These are phyloP conservation scores for Halophytophthora batemanensis DNA, from an alignment of 352 stramenopile genomes.

Conservation along the genomic window DNA sequence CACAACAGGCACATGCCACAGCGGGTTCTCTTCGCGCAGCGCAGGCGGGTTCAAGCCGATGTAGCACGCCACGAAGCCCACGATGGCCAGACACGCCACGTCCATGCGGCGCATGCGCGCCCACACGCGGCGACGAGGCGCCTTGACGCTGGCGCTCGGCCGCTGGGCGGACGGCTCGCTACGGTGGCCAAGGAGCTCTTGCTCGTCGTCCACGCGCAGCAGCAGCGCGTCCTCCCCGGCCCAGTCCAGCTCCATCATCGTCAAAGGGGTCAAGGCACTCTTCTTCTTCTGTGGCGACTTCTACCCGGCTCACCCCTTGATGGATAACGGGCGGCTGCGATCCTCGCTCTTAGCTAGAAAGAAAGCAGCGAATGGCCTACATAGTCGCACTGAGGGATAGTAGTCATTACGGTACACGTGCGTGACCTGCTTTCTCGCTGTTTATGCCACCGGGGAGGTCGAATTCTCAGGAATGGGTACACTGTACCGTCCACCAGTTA, in stretches of 20 bases:
- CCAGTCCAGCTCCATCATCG: constrained; percentile 1
- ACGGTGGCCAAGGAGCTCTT: background rate
- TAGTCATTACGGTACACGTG: no score
- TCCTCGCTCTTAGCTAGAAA: no score
- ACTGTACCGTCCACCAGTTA: no score
- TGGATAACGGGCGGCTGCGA: no score
- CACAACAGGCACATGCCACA: constrained; percentile 31
- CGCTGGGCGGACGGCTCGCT: background rate
- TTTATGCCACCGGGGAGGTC: no score
- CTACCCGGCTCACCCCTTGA: no score
- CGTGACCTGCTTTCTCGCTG: no score
- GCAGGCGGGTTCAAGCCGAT: constrained; percentile 39
- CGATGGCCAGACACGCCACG: constrained; percentile 38
- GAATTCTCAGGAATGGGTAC: no score
- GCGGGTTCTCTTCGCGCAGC: constrained; percentile 38
- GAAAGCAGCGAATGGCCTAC: no score
- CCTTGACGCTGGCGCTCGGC: background rate
- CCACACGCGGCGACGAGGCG: background rate
- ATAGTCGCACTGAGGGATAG: no score
- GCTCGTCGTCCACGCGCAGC: constrained; percentile 16
- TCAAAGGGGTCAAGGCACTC: no score
- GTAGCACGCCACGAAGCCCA: constrained; percentile 52
- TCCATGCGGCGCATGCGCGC: constrained; percentile 46
- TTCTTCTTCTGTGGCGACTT: no score
- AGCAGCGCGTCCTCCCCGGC: constrained; percentile 19